phyloP scores from a whole-genome alignment of 306 rosid genomes.

The Medicago lupulina region DNA sequence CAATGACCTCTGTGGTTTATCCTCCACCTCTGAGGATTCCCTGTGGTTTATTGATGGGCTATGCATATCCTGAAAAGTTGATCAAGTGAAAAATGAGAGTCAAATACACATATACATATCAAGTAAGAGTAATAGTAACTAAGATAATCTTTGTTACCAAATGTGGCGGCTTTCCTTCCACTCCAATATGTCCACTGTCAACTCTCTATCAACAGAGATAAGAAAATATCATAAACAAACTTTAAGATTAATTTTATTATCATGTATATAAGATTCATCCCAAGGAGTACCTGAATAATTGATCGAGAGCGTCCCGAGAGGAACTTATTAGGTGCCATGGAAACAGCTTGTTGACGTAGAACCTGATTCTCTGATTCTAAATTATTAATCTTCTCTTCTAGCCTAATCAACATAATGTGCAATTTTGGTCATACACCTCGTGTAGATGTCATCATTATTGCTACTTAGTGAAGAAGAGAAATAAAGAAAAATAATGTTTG shows the following conservation, averaged over 20 bases:
- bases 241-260: slow-evolving; percentile 25
- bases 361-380: slow-evolving; percentile 89
- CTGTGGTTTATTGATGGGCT: slow-evolving; percentile 69
- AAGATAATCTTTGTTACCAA: slow-evolving; percentile 56
- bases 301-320: slow-evolving; percentile 85
- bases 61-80: slow-evolving; percentile 67
- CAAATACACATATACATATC: slow-evolving; percentile 35
- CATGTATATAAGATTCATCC: slow-evolving; percentile 26
- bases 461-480: slow-evolving; percentile 30
- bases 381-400: slow-evolving; percentile 82
- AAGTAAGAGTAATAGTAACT: slow-evolving; percentile 17
- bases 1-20: slow-evolving; percentile 63
- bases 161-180: slow-evolving; percentile 64
- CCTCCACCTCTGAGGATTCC: slow-evolving; percentile 64
- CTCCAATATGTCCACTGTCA: slow-evolving; percentile 71
- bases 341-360: slow-evolving; percentile 88
- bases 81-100: slow-evolving; percentile 35
- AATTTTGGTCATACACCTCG: slow-evolving; percentile 45
- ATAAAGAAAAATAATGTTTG: slow-evolving; percentile 33
- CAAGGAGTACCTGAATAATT: slow-evolving; percentile 65
- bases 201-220: slow-evolving; percentile 67
- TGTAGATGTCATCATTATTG: background rate
- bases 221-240: slow-evolving; percentile 36
- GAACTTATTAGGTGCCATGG: slow-evolving; percentile 90
- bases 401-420: slow-evolving; percentile 62